Conservation (phyloP, 306 rosid genomes). For the Rosa persica region DNA sequence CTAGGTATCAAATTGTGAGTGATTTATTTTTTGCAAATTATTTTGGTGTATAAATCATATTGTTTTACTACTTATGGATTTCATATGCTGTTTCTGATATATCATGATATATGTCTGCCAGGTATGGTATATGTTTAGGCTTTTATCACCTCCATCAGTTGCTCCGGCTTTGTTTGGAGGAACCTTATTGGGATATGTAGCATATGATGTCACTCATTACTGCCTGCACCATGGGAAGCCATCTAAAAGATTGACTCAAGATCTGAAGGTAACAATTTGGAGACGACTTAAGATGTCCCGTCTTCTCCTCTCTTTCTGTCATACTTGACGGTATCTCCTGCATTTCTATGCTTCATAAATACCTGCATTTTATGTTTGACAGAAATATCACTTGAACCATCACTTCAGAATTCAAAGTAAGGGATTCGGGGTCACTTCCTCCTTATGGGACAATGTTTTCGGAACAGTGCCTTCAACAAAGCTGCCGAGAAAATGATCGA, state of each 20-base stretch:
- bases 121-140: conserved; percentile 30
- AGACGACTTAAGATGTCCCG: not conserved
- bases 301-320: not conserved
- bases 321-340: not conserved
- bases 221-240: conserved; percentile 47
- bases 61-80: not conserved
- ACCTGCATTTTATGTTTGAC: not conserved
- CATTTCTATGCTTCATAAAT: conserved; percentile 1
- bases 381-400: conserved; percentile 39
- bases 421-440: conserved; percentile 44
- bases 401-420: conserved; percentile 30
- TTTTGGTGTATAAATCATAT: not conserved
- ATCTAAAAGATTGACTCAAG: conserved; percentile 18
- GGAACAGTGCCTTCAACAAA: conserved; percentile 30
- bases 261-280: conserved; percentile 24
- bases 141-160: conserved; percentile 21
- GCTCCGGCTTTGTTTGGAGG: conserved; percentile 42
- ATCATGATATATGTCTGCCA: not conserved
- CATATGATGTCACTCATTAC: conserved; percentile 37
- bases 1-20: not conserved
- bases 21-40: no score
- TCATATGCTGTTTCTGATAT: not conserved
- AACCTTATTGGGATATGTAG: conserved; percentile 33
- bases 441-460: conserved; percentile 41
- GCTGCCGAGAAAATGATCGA: conserved; percentile 12